Evolutionary conservation across 257 asterid genomes (phyloP).

Genomic region (Solanum sejunctum): DNA sequence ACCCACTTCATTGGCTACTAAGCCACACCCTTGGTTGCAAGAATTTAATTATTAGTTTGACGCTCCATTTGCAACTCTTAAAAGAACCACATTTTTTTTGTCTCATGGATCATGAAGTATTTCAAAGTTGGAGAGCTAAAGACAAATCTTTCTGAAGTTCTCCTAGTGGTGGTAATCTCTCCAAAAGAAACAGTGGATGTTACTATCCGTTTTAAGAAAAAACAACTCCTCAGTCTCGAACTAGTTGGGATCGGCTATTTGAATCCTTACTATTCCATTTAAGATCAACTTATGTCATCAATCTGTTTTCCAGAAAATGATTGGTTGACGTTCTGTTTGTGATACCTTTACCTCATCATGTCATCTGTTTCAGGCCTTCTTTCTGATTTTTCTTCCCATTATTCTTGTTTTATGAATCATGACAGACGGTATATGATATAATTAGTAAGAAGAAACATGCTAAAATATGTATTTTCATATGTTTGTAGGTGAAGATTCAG

Average conservation of each 20-base stretch:
- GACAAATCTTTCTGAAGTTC: not conserved
- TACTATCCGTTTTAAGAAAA: not conserved
- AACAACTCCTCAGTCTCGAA: not conserved
- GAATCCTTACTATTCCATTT: not conserved
- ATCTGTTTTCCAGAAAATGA: not conserved
- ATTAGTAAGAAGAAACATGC: not conserved
- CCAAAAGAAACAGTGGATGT: not conserved
- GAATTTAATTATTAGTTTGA: not conserved
- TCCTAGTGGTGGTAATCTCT: not conserved
- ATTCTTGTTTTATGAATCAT: not conserved
- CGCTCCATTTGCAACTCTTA: not conserved
- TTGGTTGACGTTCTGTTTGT: not conserved
- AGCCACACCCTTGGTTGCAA: too few relatives aligned
- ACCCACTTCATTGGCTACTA: too few relatives aligned
- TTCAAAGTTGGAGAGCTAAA: not conserved
- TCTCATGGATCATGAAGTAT: not conserved
- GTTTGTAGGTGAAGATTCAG: constrained; percentile 57
- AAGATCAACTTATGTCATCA: not conserved
- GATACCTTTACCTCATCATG: not conserved
- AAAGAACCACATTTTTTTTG: too few relatives aligned
- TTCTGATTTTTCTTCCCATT: not conserved
- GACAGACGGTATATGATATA: not conserved
- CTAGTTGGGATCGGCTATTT: not conserved
- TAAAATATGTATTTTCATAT: not conserved
- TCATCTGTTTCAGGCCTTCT: not conserved